Conservation (phyloP, 495 filamentous ascomycete species). For the Penicillium goetzii region DNA sequence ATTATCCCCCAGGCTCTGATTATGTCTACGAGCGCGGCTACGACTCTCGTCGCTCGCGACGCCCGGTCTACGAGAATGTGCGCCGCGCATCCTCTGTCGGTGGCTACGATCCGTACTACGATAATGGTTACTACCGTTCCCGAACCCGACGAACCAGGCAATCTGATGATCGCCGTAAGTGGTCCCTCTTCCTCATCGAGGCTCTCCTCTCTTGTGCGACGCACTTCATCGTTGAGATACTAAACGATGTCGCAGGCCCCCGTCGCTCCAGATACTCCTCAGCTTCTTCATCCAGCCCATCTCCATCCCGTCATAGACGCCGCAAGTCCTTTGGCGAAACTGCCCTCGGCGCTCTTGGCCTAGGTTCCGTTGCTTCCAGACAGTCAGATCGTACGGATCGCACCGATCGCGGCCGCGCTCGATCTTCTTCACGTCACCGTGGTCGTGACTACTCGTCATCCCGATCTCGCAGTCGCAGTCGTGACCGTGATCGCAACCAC, state of each 20-base stretch:
- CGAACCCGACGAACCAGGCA: conserved; percentile 55
- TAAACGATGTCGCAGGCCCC: conserved; percentile 33
- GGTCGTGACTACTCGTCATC: conserved; percentile 59
- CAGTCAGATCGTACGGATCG: conserved; percentile 21
- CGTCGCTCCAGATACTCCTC: conserved; percentile 45
- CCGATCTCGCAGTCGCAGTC: conserved; percentile 36
- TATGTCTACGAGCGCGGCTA: conserved; percentile 56
- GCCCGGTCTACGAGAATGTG: conserved; percentile 38
- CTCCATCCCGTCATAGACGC: conserved; percentile 50
- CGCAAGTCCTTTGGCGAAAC: conserved; percentile 76
- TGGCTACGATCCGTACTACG: conserved; percentile 49
- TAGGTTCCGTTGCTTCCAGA: conserved; percentile 54
- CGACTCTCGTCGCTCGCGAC: conserved; percentile 47
- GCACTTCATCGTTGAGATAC: background rate
- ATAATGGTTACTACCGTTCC: conserved; percentile 62
- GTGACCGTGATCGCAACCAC: conserved; percentile 39
- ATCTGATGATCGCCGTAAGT: conserved; percentile 55
- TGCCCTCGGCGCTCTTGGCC: conserved; percentile 65
- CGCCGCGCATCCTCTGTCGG: conserved; percentile 51
- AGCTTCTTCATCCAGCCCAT: conserved; percentile 46
- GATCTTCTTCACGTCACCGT: conserved; percentile 50
- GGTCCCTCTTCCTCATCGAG: too few species aligned
- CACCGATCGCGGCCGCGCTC: conserved; percentile 28
- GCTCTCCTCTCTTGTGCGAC: background rate
- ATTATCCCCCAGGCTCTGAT: conserved; percentile 60